These are phyloP conservation scores for Ilex asprella DNA, from an alignment of 257 asterid genomes.

Conservation along the genomic window DNA sequence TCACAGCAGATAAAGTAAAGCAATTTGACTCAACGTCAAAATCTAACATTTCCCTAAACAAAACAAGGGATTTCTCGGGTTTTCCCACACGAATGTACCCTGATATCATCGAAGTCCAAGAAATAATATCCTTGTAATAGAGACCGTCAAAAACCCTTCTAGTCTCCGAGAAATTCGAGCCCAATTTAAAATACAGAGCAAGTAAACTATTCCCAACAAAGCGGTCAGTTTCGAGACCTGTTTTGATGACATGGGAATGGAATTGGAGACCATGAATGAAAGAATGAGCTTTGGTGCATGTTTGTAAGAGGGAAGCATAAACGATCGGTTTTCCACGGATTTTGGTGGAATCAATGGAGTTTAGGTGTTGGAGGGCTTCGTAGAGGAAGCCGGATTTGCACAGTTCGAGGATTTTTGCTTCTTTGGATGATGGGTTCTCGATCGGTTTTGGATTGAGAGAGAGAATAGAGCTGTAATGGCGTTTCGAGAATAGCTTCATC, in stretches of 20 bases:
- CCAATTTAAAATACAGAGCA: constrained; percentile 55
- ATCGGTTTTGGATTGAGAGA: constrained; percentile 2
- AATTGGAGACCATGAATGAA: constrained; percentile 62
- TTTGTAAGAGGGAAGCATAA: constrained; percentile 50
- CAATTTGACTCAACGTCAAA: constrained; percentile 50
- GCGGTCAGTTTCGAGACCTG: constrained; percentile 61
- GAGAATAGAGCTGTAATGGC: constrained; percentile 30
- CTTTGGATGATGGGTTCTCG: constrained; percentile 11
- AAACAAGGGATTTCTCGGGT: constrained; percentile 32
- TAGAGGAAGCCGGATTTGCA: constrained; percentile 42
- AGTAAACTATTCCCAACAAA: constrained; percentile 72
- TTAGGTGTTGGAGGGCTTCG: constrained; percentile 40
- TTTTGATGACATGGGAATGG: constrained; percentile 56
- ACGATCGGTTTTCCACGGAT: constrained; percentile 36
- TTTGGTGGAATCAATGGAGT: constrained; percentile 19
- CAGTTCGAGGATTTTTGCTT: constrained; percentile 37
- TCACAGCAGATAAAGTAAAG: constrained; percentile 58
- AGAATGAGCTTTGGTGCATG: constrained; percentile 35
- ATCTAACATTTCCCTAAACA: constrained; percentile 49
- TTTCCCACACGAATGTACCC: constrained; percentile 55
- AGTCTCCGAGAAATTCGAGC: constrained; percentile 33
- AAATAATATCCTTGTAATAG: constrained; percentile 59
- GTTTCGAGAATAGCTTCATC: constrained; percentile 38
- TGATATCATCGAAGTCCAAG: constrained; percentile 85
- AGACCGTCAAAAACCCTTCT: constrained; percentile 46